phyloP scores from a whole-genome alignment of 2,329 filamentous ascomycete genomes.

The Pseudogymnoascus sp. region DNA sequence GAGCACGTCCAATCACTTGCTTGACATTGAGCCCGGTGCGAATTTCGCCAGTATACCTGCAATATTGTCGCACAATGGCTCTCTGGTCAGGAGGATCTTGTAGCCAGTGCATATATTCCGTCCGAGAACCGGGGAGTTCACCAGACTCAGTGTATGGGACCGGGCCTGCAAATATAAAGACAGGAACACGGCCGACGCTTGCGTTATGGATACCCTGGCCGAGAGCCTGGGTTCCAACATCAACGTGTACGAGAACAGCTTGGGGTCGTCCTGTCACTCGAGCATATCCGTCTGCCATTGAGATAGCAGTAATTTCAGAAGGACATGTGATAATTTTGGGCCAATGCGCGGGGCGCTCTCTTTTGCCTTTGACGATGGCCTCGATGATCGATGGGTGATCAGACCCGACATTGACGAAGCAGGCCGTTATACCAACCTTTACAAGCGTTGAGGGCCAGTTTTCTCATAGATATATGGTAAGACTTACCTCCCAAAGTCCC shows the following conservation, averaged over 20 bases:
- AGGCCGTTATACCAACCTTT: conserved; percentile 30
- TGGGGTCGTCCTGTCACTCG: conserved; percentile 64
- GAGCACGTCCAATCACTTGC: conserved; percentile 77
- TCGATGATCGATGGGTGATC: conserved; percentile 72
- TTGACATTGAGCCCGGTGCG: conserved; percentile 80
- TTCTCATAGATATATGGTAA: background rate
- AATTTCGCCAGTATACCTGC: conserved; percentile 73
- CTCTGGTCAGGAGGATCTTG: conserved; percentile 78
- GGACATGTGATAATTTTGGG: conserved; percentile 71
- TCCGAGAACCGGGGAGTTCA: conserved; percentile 67
- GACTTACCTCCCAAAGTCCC: background rate
- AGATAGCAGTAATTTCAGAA: conserved; percentile 80
- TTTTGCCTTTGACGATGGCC: conserved; percentile 69
- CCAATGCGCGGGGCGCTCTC: conserved; percentile 55
- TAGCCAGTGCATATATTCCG: conserved; percentile 82
- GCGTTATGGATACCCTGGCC: conserved; percentile 74
- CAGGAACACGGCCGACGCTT: conserved; percentile 62
- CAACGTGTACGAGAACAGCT: conserved; percentile 71
- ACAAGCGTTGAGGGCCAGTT: conserved; percentile 17
- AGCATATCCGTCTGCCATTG: conserved; percentile 76
- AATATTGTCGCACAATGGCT: conserved; percentile 75
- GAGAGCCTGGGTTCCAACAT: conserved; percentile 73
- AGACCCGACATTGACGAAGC: conserved; percentile 58
- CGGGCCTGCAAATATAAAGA: conserved; percentile 70
- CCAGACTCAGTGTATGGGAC: conserved; percentile 71